Conservation (phyloP, 352 stramenopile species). For the Elongisporangium anandrum region DNA sequence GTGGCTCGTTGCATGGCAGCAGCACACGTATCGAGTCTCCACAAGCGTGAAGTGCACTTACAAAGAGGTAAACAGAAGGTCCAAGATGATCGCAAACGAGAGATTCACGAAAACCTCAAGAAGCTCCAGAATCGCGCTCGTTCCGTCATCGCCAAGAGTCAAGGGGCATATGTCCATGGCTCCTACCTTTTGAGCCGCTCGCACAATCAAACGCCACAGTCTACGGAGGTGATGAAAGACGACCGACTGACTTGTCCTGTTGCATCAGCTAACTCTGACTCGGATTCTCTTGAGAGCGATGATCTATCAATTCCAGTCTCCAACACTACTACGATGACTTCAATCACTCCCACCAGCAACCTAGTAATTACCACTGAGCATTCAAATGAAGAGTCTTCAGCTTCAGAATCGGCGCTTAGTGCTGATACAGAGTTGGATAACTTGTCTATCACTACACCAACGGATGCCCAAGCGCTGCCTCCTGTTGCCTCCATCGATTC, state of each 20-base stretch:
- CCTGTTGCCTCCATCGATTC: not conserved
- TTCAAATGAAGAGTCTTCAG: not conserved
- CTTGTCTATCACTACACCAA: not conserved
- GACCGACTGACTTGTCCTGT: not conserved
- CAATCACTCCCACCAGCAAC: not conserved
- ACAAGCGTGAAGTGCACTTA: constrained; percentile 1
- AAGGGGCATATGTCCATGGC: constrained; percentile 27
- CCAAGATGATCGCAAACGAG: constrained; percentile 7
- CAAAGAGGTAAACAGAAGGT: constrained; percentile 6
- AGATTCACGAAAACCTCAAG: constrained; percentile 13
- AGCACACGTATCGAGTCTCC: constrained; percentile 15
- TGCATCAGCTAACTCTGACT: not conserved
- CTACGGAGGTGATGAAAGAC: not conserved
- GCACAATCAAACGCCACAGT: not conserved
- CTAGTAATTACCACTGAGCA: not conserved
- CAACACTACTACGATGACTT: not conserved
- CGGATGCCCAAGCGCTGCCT: not conserved
- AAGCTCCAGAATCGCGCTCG: constrained; percentile 21
- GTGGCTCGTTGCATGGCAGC: not conserved
- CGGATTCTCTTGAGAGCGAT: not conserved
- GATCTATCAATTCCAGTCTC: not conserved
- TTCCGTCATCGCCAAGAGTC: constrained; percentile 15
- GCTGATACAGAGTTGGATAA: not conserved
- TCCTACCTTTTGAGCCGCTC: constrained; percentile 37
- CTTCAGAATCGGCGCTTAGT: not conserved